Conservation (phyloP, 768 basidiomycete genomes). For the Phaeolepiota aurea region DNA sequence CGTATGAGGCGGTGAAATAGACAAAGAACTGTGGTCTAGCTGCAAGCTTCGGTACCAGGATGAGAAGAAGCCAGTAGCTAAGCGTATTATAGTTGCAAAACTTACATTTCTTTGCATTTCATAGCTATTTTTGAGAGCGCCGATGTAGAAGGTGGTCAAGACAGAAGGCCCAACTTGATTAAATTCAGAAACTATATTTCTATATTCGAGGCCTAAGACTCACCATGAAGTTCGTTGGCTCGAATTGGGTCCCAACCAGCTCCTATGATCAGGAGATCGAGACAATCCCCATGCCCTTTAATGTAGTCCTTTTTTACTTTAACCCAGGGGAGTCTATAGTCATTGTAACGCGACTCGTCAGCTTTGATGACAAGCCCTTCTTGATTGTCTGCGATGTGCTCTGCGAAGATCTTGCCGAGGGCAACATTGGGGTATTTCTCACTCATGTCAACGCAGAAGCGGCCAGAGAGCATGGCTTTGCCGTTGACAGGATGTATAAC, state of each 20-base stretch:
- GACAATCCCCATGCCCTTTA: conserved; percentile 68
- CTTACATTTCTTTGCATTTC: conserved; percentile 28
- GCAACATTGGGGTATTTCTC: conserved; percentile 9
- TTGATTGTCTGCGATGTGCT: conserved; percentile 40
- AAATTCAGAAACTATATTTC: no score
- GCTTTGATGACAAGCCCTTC: conserved; percentile 80
- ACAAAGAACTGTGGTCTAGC: conserved; percentile 56
- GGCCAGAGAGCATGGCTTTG: conserved; percentile 54
- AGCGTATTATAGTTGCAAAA: neutral
- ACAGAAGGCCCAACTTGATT: conserved; percentile 64
- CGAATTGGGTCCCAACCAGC: conserved; percentile 77
- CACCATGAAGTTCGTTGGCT: conserved; percentile 70
- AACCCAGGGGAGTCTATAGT: conserved; percentile 64
- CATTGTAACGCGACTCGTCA: conserved; percentile 58
- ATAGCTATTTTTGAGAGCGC: conserved; percentile 45
- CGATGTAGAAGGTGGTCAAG: conserved; percentile 78
- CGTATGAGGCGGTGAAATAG: conserved; percentile 75
- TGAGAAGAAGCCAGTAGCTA: neutral
- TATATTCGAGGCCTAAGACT: no score
- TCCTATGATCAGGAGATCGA: conserved; percentile 74
- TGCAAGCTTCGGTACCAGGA: conserved; percentile 16
- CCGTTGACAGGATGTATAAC: conserved; percentile 47
- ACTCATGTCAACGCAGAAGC: conserved; percentile 36
- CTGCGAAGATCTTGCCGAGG: conserved; percentile 39
- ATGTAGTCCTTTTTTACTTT: conserved; percentile 91